A percentile compares a stretch with the other conserved stretches of the same genome.
These are phyloP conservation scores for Letharia lupina DNA, from an alignment of 495 filamentous ascomycete genomes.

Conservation along the genomic window DNA sequence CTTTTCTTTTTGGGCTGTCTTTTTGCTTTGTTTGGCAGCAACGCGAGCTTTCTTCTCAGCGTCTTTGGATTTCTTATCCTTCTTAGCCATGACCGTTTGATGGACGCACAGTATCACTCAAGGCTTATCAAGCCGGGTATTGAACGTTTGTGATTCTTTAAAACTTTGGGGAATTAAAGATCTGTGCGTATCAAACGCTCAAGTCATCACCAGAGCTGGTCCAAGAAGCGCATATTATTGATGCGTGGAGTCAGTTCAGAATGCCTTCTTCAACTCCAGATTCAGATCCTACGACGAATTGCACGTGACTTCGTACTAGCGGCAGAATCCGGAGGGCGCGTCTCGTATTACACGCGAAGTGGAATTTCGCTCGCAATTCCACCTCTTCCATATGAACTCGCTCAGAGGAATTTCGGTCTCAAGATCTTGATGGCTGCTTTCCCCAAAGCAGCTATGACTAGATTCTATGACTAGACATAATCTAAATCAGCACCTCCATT, in stretches of 20 bases:
- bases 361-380: background rate
- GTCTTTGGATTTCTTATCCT: slow-evolving; percentile 41
- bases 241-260: background rate
- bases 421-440: slow-evolving; percentile 18
- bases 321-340: background rate
- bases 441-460: slow-evolving; percentile 20
- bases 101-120: background rate
- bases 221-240: background rate
- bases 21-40: slow-evolving; percentile 48
- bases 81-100: slow-evolving; percentile 39
- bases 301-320: slow-evolving; percentile 6
- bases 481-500: slow-evolving; percentile 40
- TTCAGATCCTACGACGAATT: background rate
- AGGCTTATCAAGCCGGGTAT: background rate
- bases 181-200: background rate
- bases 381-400: background rate
- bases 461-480: slow-evolving; percentile 48
- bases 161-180: background rate
- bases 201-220: background rate
- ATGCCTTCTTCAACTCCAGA: background rate
- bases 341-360: background rate
- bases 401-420: background rate
- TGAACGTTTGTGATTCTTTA: background rate
- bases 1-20: slow-evolving; percentile 69
- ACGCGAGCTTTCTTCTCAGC: slow-evolving; percentile 49